Conservation (phyloP, 2,329 filamentous ascomycete genomes). For the Gaeumannomyces tritici region DNA sequence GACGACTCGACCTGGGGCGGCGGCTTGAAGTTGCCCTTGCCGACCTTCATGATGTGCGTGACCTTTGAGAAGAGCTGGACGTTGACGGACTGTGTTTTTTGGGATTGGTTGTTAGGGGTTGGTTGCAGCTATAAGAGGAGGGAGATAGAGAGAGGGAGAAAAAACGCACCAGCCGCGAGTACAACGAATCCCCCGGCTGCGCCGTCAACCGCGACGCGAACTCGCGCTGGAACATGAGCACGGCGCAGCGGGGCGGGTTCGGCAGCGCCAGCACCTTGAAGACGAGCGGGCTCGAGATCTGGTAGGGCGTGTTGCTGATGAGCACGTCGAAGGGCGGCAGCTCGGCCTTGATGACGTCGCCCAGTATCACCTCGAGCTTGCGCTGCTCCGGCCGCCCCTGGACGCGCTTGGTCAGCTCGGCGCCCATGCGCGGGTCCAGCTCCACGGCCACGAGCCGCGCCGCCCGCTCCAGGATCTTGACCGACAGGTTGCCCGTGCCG, state of each 20-base stretch:
- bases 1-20: constrained; percentile 88
- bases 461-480: constrained; percentile 78
- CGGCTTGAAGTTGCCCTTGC: constrained; percentile 88
- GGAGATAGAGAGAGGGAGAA: background rate
- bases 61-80: constrained; percentile 74
- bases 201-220: constrained; percentile 88
- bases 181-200: constrained; percentile 77
- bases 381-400: constrained; percentile 80
- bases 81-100: constrained; percentile 55
- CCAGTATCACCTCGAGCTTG: constrained; percentile 77
- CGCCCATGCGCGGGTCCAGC: constrained; percentile 92
- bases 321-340: constrained; percentile 54
- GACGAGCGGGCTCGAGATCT: constrained; percentile 85
- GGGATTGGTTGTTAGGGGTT: too few relatives aligned
- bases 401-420: constrained; percentile 85
- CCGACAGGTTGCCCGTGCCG: constrained; percentile 76
- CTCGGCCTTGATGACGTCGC: constrained; percentile 87
- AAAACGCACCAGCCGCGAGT: constrained; percentile 57
- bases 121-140: too few relatives aligned
- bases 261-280: constrained; percentile 76
- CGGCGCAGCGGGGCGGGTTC: constrained; percentile 59
- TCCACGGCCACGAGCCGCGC: constrained; percentile 78
- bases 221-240: constrained; percentile 84
- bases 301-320: constrained; percentile 67
- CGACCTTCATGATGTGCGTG: constrained; percentile 80